Base-by-base conservation (phyloP, 768 basidiomycete species). In the Plicaturopsis crispa region DNA sequence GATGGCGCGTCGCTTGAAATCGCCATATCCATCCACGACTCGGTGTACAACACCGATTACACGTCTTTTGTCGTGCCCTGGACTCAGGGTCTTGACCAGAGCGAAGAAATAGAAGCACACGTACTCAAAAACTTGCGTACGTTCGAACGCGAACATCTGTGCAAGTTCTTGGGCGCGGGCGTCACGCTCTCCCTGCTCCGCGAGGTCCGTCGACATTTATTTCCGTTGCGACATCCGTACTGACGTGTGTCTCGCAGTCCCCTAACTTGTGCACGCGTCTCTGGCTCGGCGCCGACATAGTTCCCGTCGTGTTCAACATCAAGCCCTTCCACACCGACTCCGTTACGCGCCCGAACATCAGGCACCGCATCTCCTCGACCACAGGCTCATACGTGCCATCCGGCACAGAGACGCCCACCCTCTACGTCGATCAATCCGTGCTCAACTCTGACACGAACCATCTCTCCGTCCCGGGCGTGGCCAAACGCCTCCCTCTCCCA, bases 81-180 rank as follows among this genome's bases (percentile, higher is more conserved):
- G 41, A 38, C 70, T 3, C 63, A 67, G 40, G 65, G 72, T 35
- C 65, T 74, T 7, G 67, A 73, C 12, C 70, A 72, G 45, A 82
- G 72, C 51, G 69, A 73, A 10, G 67, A 65, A 17, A 83, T 89
- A 53, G 80, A 83, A 56, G 61, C 59, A 33, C 73, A 77, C 45
- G 67, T 88, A 46, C 51, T 85, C 40, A 61, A 75, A n/a, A 71
- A 72, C 8, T 57, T 90, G 37, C 74, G 76, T 54, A 75, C 76
- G 49, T 88, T 89, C 66, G 76, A 78, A 33, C 62, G 67, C 19
- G 80, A 83, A 47, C 87, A 90, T 55, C 59, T 88, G 17, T 84
- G 85, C 73, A 88, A 89, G 66, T 87, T 90, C 67, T 69, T 89
- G 44, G 85, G 85, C 48, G 81, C 82, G 4, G 87, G 87, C 49